Conservation (phyloP, 2,329 filamentous ascomycete genomes). For the Paecilomyces niveus region DNA sequence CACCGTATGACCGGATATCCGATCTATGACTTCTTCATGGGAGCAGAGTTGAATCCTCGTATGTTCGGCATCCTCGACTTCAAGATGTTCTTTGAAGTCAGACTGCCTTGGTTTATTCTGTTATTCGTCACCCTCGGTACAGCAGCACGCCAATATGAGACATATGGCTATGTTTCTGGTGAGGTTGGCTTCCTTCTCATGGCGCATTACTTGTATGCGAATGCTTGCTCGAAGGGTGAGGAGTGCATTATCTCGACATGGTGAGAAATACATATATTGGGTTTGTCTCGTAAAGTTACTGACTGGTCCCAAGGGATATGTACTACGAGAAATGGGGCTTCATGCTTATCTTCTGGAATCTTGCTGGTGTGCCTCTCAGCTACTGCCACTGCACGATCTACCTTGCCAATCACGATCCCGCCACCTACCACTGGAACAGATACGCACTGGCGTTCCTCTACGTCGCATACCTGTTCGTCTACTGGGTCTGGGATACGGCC, state of each 20-base stretch:
- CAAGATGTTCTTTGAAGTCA: conserved; percentile 95
- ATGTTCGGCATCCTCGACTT: conserved; percentile 80
- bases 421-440: conserved; percentile 69
- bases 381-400: conserved; percentile 94
- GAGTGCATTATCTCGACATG: conserved; percentile 85
- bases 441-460: conserved; percentile 60
- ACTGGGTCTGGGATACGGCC: conserved; percentile 88
- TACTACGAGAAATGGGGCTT: conserved; percentile 97
- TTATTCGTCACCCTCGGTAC: conserved; percentile 70
- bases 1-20: conserved; percentile 85
- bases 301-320: conserved; percentile 61
- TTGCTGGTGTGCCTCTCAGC: conserved; percentile 80
- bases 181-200: conserved; percentile 78
- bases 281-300: not conserved
- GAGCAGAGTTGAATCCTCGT: conserved; percentile 76
- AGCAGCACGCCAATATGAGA: conserved; percentile 74
- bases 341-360: conserved; percentile 97
- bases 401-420: conserved; percentile 74
- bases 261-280: conserved; percentile 32
- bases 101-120: conserved; percentile 86
- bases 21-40: conserved; percentile 88
- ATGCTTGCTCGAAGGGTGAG: conserved; percentile 86
- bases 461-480: conserved; percentile 68
- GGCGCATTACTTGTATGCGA: conserved; percentile 87
- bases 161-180: conserved; percentile 77